These are phyloP conservation scores for Drosera spatulata DNA, from an alignment of 179 eudicot genomes.

Conservation along the genomic window DNA sequence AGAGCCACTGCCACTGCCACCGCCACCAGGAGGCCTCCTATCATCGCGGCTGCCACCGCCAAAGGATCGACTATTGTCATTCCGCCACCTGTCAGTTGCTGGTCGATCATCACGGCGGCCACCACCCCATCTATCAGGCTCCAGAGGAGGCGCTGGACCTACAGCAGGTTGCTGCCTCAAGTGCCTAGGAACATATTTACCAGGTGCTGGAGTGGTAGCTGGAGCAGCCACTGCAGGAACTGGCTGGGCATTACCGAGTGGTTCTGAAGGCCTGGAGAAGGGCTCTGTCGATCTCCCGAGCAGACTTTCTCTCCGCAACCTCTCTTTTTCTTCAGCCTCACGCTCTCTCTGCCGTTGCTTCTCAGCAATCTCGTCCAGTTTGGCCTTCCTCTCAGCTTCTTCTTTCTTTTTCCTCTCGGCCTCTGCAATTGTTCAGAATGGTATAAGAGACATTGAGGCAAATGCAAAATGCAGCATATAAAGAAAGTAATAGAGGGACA, in stretches of 20 bases:
- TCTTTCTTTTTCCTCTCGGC: conserved; percentile 70
- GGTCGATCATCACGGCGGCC: conserved; percentile 31
- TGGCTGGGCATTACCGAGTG: conserved; percentile 17
- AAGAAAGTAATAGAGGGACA: not conserved
- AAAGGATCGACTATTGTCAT: conserved; percentile 6
- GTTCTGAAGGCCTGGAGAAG: conserved; percentile 23
- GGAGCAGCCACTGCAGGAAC: conserved; percentile 20
- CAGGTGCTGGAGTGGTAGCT: conserved; percentile 27
- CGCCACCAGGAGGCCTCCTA: conserved; percentile 3
- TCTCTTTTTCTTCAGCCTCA: conserved; percentile 77
- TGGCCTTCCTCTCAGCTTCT: conserved; percentile 67
- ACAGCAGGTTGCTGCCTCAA: conserved; percentile 13
- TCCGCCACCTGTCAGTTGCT: conserved; percentile 27
- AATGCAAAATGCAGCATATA: not conserved
- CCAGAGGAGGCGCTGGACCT: conserved; percentile 36
- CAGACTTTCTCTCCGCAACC: conserved; percentile 39
- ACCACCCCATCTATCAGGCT: conserved; percentile 45
- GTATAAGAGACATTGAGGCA: not conserved
- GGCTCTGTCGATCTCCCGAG: conserved; percentile 24
- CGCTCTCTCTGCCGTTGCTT: conserved; percentile 74
- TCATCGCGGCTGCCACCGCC: conserved; percentile 5
- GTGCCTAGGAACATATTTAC: conserved; percentile 54
- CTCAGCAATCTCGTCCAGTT: conserved; percentile 77
- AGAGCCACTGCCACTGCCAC: conserved; percentile 8
- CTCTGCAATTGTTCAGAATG: conserved; percentile 32